Evolutionary conservation across 164 flowering plant species (phyloP).

Genomic region (Kingdonia uniflora): DNA sequence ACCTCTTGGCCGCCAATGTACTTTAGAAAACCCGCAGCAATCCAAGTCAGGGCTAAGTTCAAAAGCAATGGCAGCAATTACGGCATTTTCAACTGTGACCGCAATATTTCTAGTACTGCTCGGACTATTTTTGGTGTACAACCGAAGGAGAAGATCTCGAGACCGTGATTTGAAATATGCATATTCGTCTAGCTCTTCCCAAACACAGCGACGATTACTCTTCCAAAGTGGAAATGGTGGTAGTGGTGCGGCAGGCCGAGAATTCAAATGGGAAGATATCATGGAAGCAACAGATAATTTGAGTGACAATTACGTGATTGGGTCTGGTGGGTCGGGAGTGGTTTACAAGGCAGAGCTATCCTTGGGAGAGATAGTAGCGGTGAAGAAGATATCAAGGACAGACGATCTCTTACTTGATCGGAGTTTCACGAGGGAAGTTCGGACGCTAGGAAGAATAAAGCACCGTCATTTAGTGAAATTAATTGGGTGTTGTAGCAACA

Average conservation of each 20-base stretch:
- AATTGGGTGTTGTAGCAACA: constrained; percentile 61
- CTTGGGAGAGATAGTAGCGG: constrained; percentile 69
- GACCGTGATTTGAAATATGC: constrained; percentile 25
- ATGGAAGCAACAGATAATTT: constrained; percentile 81
- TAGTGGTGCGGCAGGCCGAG: constrained; percentile 26
- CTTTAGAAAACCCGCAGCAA: neutral
- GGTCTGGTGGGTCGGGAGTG: constrained; percentile 89
- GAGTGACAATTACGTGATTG: constrained; percentile 66
- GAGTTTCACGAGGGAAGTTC: constrained; percentile 81
- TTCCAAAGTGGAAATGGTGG: constrained; percentile 15
- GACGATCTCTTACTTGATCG: constrained; percentile 50
- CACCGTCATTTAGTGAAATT: constrained; percentile 91
- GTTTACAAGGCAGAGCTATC: constrained; percentile 67
- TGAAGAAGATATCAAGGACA: constrained; percentile 63
- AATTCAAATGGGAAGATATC: constrained; percentile 74
- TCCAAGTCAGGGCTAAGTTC: constrained; percentile 18
- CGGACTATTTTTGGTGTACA: constrained; percentile 28
- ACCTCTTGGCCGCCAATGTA: constrained; percentile 42
- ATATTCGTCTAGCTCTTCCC: constrained; percentile 64
- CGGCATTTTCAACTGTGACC: constrained; percentile 36
- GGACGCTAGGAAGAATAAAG: constrained; percentile 80
- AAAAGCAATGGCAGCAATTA: constrained; percentile 33
- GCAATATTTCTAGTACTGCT: constrained; percentile 37
- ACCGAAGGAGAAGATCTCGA: constrained; percentile 22
- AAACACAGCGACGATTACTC: constrained; percentile 37